Percentiles rank a stretch among this genome's conserved stretches.
Conservation (phyloP, 306 rosid genomes). For the Malus sieversii region DNA sequence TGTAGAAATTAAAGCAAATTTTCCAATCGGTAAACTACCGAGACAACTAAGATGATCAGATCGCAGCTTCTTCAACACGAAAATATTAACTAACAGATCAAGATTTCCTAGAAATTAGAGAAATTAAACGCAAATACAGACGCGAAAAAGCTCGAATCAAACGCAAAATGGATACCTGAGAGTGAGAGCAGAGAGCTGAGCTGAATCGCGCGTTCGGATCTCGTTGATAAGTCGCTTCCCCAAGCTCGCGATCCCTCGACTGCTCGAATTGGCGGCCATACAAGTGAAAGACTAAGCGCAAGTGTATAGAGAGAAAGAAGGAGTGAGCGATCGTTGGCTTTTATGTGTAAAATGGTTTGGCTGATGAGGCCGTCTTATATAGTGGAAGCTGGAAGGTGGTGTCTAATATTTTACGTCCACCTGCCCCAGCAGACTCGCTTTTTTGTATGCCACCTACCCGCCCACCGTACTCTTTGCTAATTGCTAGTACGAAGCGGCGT, state of each 20-base stretch:
- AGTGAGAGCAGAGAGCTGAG: constrained; percentile 27
- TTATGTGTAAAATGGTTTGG: neutral
- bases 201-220: constrained; percentile 49
- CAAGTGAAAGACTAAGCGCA: constrained; percentile 25
- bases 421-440: neutral
- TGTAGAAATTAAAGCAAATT: neutral
- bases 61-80: neutral
- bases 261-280: constrained; percentile 92
- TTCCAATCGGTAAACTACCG: neutral
- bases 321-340: neutral
- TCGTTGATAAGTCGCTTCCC: constrained; percentile 58
- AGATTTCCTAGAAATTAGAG: neutral
- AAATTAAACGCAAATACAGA: neutral
- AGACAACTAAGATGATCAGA: neutral
- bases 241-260: constrained; percentile 63
- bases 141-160: neutral
- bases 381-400: neutral
- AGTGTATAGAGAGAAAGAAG: neutral
- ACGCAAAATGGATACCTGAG: constrained; percentile 25
- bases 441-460: neutral
- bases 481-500: neutral
- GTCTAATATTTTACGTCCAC: neutral
- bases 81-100: neutral
- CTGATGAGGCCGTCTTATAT: neutral
- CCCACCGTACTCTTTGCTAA: neutral